Conservation (phyloP, 2,329 filamentous ascomycete species). For the Penicillium sp. region DNA sequence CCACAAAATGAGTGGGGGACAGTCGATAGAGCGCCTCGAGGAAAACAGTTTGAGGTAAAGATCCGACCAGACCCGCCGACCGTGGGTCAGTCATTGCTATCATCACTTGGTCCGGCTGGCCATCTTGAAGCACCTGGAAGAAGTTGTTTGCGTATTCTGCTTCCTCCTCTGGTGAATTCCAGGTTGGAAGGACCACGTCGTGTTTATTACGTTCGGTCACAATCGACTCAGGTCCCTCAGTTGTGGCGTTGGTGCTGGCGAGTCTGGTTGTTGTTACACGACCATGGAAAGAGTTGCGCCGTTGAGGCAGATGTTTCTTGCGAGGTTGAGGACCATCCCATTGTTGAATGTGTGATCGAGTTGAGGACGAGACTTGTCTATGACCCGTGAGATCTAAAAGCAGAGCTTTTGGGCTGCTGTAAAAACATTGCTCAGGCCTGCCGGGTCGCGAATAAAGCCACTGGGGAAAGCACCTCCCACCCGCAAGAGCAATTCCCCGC, state of each 20-base stretch:
- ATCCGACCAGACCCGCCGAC: conserved; percentile 27
- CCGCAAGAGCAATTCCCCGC: conserved; percentile 21
- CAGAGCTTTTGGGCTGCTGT: conserved; percentile 4
- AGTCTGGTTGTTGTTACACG: conserved; percentile 2
- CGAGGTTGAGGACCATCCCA: background rate
- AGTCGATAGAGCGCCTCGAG: conserved; percentile 59
- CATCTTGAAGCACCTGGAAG: conserved; percentile 29
- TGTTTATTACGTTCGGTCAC: background rate
- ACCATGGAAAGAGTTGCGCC: background rate
- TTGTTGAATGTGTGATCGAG: background rate
- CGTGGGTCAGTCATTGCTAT: conserved; percentile 31
- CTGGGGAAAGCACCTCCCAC: conserved; percentile 29
- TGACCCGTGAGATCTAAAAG: background rate
- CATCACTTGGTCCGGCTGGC: conserved; percentile 41
- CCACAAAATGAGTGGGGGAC: conserved; percentile 53
- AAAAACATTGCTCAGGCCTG: conserved; percentile 10
- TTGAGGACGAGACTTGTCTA: conserved; percentile 4
- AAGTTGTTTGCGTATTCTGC: conserved; percentile 15
- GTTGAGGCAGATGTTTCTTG: background rate
- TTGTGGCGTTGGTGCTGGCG: background rate
- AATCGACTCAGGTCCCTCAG: background rate
- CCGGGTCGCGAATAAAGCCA: conserved; percentile 23
- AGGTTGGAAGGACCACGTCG: conserved; percentile 2
- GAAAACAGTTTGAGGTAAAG: conserved; percentile 54
- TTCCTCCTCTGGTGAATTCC: conserved; percentile 13